Evolutionary conservation across 345 rosid species (phyloP).

Genomic region (Eucalyptus victrix): DNA sequence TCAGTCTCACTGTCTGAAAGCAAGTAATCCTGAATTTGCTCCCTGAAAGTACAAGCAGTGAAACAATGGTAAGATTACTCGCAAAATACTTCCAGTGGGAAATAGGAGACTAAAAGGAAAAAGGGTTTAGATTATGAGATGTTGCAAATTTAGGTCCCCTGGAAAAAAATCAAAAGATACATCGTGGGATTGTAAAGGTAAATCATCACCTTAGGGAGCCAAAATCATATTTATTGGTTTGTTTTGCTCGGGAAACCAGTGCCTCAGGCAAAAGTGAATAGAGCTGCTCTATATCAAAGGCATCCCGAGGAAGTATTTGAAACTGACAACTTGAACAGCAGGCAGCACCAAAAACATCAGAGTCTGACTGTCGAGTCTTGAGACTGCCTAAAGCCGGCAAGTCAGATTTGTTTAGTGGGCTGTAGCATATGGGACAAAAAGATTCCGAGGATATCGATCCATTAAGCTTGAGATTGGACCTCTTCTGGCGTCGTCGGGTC

Average conservation of each 20-base stretch:
- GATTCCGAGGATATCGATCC: conserved; percentile 67
- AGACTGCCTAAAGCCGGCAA: conserved; percentile 5
- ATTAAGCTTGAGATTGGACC: conserved; percentile 39
- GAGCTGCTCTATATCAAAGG: conserved; percentile 40
- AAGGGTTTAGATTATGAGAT: not conserved
- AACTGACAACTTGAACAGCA: conserved; percentile 84
- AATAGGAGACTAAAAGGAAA: not conserved
- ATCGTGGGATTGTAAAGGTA: not conserved
- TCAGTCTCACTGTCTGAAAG: conserved; percentile 55
- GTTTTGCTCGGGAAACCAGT: conserved; percentile 30
- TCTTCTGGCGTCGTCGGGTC: conserved; percentile 69
- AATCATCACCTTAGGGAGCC: conserved; percentile 50
- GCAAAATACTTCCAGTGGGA: not conserved
- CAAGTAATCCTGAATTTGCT: conserved; percentile 67
- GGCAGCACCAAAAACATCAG: conserved; percentile 24
- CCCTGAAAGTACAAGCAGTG: conserved; percentile 26
- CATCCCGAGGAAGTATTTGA: conserved; percentile 75
- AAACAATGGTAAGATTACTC: not conserved
- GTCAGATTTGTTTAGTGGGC: conserved; percentile 42
- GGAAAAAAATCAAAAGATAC: not conserved
- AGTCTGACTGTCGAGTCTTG: not conserved
- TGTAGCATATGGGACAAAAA: conserved; percentile 71
- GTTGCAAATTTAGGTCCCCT: not conserved
- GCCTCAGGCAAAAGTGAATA: conserved; percentile 38
- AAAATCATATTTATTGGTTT: conserved; percentile 1